phyloP scores from a whole-genome alignment of 2,329 filamentous ascomycete species.

The Didymellaceae sp. region DNA sequence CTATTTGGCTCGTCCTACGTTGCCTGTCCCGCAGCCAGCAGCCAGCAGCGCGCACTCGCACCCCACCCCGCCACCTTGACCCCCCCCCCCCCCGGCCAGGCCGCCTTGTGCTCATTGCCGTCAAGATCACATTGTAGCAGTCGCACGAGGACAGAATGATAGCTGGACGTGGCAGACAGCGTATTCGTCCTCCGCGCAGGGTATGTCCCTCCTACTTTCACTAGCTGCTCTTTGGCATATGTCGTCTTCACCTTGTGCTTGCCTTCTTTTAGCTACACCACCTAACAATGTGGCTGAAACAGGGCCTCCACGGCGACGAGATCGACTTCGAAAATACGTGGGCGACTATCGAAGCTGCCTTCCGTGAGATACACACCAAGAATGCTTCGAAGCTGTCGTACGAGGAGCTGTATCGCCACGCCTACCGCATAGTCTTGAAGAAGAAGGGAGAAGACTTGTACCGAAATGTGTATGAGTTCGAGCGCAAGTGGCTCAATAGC shows the following conservation, averaged over 20 bases:
- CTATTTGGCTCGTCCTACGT: neutral
- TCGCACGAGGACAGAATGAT: constrained; percentile 50
- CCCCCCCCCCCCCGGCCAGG: neutral
- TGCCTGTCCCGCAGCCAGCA: constrained; percentile 4
- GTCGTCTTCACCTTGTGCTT: constrained; percentile 8
- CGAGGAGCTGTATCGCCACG: constrained; percentile 91
- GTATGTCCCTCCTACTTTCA: constrained; percentile 56
- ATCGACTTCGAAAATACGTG: constrained; percentile 88
- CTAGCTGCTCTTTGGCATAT: neutral
- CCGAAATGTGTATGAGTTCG: constrained; percentile 78
- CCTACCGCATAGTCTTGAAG: constrained; percentile 91
- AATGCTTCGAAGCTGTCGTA: constrained; percentile 91
- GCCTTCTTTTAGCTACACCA: constrained; percentile 5
- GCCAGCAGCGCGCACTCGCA: neutral
- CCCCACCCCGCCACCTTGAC: constrained; percentile 1
- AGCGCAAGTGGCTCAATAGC: constrained; percentile 78
- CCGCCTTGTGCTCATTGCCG: neutral
- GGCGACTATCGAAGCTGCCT: constrained; percentile 75
- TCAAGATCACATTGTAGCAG: neutral
- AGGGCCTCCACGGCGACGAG: constrained; percentile 67
- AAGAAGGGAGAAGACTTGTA: constrained; percentile 87
- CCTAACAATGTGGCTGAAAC: constrained; percentile 24
- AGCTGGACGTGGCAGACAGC: constrained; percentile 63
- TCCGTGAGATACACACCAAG: constrained; percentile 88
- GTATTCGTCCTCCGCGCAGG: constrained; percentile 71